These are phyloP conservation scores for Vitis hybrid DNA, from an alignment of 177 flowering plant species.

Conservation along the genomic window DNA sequence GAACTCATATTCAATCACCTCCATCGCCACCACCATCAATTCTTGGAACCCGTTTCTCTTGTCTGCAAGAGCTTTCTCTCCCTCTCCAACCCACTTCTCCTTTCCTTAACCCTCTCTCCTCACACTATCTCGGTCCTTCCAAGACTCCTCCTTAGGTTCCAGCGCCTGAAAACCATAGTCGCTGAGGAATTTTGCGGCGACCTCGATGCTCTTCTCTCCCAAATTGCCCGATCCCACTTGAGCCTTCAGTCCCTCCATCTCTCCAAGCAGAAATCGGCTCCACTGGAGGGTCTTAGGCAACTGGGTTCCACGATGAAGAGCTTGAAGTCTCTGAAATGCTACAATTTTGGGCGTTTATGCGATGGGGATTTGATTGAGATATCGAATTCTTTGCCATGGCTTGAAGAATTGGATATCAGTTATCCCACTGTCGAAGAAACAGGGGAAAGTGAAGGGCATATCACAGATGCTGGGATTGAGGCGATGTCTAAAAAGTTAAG, in stretches of 20 bases:
- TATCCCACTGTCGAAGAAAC: slow-evolving; percentile 18
- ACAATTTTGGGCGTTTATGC: slow-evolving; percentile 17
- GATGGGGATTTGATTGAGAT: slow-evolving; percentile 38
- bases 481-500: slow-evolving; percentile 30
- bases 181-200: slow-evolving; percentile 18
- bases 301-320: slow-evolving; percentile 28
- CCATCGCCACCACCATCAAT: slow-evolving; percentile 17
- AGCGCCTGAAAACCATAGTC: slow-evolving; percentile 27
- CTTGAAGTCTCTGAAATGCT: slow-evolving; percentile 39
- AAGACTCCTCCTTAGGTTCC: slow-evolving; percentile 40
- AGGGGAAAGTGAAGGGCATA: neutral
- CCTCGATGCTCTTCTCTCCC: slow-evolving; percentile 28
- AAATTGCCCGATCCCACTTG: slow-evolving; percentile 33
- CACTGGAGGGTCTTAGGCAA: slow-evolving; percentile 23
- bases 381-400: slow-evolving; percentile 32
- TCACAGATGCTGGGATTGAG: slow-evolving; percentile 45
- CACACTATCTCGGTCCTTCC: slow-evolving; percentile 25
- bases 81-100: slow-evolving; percentile 44
- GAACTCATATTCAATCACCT: slow-evolving; percentile 33
- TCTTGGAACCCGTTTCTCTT: slow-evolving; percentile 41
- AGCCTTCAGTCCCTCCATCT: slow-evolving; percentile 37
- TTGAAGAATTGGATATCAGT: slow-evolving; percentile 61
- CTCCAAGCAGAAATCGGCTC: slow-evolving; percentile 42
- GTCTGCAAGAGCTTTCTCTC: slow-evolving; percentile 50
- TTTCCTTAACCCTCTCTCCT: slow-evolving; percentile 28